Conservation (phyloP, 1,284 basidiomycete genomes). For the Apiotrichum siamense region DNA sequence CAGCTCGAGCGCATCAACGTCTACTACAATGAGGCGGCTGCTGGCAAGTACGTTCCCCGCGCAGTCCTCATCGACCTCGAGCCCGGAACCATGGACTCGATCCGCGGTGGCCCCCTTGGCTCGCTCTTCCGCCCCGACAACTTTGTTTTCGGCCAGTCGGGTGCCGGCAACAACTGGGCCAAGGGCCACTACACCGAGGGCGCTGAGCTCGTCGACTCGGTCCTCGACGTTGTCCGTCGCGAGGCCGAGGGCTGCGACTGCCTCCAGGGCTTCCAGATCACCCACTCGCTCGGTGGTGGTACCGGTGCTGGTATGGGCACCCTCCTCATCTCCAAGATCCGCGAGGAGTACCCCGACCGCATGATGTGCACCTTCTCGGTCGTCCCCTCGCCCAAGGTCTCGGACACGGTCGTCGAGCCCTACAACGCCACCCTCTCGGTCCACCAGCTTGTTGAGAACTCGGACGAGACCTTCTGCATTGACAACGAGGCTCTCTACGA, state of each 20-base stretch:
- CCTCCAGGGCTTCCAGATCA: conserved; percentile 87
- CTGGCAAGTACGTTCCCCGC: conserved; percentile 91
- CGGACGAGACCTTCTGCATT: conserved; percentile 82
- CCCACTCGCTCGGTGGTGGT: conserved; percentile 91
- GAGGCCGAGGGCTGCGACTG: conserved; percentile 77
- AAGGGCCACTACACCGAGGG: conserved; percentile 72
- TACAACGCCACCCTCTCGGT: conserved; percentile 87
- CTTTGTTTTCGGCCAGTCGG: conserved; percentile 55
- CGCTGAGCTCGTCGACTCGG: conserved; percentile 82
- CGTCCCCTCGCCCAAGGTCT: conserved; percentile 86
- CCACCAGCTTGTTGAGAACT: conserved; percentile 86
- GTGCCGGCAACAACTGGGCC: conserved; percentile 54
- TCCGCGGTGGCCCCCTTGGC: conserved; percentile 60
- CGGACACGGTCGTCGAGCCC: conserved; percentile 86
- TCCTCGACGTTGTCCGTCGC: conserved; percentile 67
- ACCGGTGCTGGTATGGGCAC: conserved; percentile 83
- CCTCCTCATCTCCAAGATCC: conserved; percentile 72
- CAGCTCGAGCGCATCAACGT: conserved; percentile 97
- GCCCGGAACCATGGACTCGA: conserved; percentile 94
- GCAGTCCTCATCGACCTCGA: conserved; percentile 92
- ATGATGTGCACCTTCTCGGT: conserved; percentile 93
- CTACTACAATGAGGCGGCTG: conserved; percentile 85
- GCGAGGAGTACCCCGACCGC: conserved; percentile 87
- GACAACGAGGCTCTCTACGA: conserved; percentile 88
- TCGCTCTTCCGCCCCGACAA: conserved; percentile 56